Evolutionary conservation across 1,284 basidiomycete genomes (phyloP), one percentile per base, ranked within the genome.

Genomic region (Heterobasidion parviporum): DNA sequence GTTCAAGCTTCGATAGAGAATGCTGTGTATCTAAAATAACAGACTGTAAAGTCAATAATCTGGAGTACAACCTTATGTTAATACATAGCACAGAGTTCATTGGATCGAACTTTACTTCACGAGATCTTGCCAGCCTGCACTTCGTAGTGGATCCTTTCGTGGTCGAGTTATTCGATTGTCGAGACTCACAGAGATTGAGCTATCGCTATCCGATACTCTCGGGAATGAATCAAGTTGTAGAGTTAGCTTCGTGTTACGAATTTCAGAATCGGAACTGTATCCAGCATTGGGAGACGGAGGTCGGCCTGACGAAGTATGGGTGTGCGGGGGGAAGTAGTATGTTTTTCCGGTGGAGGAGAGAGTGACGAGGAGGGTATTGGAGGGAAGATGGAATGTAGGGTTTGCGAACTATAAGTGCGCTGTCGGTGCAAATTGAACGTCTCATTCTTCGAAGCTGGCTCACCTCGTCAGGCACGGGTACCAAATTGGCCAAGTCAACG

Each of bases 211-310:
- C 33, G 55, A 50, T 54, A 44, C 52, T 46, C n/a, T 52, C 20
- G 60, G 60, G 18, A 61, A 26, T 26, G 20, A 8, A 60, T 54
- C 5, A 56, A 32, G 26, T 26, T 5, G 26, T 26, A 26, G 26
- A 26, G 26, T 26, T 26, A 26, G 26, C 26, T 26, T 26, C 26
- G 59, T 45, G 14, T 54, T 60, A 32, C 76, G 26, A 69, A 71
- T 70, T 53, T 89, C 88, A 49, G 83, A 83, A 63, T 88, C 88
- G 5, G 86, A 91, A 50, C 75, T 80, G 67, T 85, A 89, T 20
- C 81, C 88, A 58, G 71, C 70, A 55, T 62, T 64, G 45, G 72
- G 73, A 10, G 79, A 77, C 16, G 78, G 77, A 16, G 80, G 76
- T 47, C 77, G 75, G 26, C 79, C 74, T 45, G 74, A 72, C 50